phyloP scores from a whole-genome alignment of 331 rosid species.

The Spiraea crenata region DNA sequence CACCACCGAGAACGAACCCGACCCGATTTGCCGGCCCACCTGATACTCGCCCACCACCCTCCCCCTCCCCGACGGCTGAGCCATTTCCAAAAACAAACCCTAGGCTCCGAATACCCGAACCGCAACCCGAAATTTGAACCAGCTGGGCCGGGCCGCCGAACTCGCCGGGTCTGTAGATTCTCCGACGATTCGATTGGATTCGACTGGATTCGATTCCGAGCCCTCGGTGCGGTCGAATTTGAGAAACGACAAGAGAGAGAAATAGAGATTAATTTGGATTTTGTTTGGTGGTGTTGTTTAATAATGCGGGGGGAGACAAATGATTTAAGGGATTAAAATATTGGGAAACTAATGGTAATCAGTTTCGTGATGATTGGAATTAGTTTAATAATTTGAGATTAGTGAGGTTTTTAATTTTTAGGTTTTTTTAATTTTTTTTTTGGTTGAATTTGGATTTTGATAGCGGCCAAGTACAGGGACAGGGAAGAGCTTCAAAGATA shows the following conservation, averaged over 20 bases:
- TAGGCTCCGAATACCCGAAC: conserved; percentile 25
- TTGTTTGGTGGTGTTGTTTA: not conserved
- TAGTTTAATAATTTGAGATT: conserved; percentile 16
- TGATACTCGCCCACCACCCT: conserved; percentile 77
- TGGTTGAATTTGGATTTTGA: not conserved
- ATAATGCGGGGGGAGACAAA: not conserved
- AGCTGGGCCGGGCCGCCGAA: not conserved
- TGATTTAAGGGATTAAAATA: not conserved
- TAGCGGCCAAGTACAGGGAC: conserved; percentile 23
- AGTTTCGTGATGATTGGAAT: conserved; percentile 10
- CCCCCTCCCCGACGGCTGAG: conserved; percentile 57
- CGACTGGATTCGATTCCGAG: not conserved
- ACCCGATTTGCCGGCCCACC: conserved; percentile 77
- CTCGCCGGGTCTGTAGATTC: conserved; percentile 25
- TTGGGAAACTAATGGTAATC: not conserved
- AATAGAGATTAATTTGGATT: conserved; percentile 1
- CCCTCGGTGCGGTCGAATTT: conserved; percentile 9
- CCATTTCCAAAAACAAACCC: conserved; percentile 54
- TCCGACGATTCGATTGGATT: conserved; percentile 11
- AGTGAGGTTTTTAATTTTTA: not conserved
- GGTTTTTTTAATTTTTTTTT: not conserved
- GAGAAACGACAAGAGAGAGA: not conserved
- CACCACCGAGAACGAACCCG: conserved; percentile 97
- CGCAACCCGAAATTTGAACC: conserved; percentile 19
- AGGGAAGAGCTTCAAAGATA: conserved; percentile 17